Evolutionary conservation across 768 basidiomycete genomes (phyloP).

Genomic region (Astraeus odoratus): DNA sequence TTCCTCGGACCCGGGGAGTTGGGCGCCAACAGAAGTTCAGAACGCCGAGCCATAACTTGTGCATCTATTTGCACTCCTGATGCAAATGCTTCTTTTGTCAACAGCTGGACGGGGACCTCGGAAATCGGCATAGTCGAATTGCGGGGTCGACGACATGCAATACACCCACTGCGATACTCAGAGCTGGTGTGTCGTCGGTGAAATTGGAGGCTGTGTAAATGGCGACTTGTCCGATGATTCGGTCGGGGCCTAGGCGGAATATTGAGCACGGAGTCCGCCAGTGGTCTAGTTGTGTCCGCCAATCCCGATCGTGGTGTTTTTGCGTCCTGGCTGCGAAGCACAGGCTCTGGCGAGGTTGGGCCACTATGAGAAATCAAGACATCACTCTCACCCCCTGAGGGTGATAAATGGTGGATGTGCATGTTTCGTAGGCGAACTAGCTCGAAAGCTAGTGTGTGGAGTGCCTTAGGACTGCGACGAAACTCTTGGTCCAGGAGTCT

Average conservation of each 20-base stretch:
- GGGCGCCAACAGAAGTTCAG: neutral
- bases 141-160: conserved; percentile 20
- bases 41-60: neutral
- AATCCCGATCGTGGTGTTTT: neutral
- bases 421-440: conserved; percentile 11
- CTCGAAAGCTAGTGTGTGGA: conserved; percentile 15
- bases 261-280: neutral
- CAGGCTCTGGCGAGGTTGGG: too few relatives aligned
- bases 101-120: conserved; percentile 4
- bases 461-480: conserved; percentile 9
- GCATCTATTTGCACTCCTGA: neutral
- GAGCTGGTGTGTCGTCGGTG: conserved; percentile 7
- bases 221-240: conserved; percentile 6
- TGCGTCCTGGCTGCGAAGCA: neutral
- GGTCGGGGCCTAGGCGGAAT: neutral
- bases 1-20: conserved; percentile 4
- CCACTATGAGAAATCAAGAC: neutral
- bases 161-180: conserved; percentile 24
- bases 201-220: conserved; percentile 9
- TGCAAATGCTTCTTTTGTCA: neutral
- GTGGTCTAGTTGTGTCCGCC: neutral
- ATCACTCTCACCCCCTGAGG: neutral
- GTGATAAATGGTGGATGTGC: neutral
- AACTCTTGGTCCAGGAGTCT: conserved; percentile 14
- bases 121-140: conserved; percentile 8